Evolutionary conservation across 768 basidiomycete genomes (phyloP), one percentile per base, ranked within the genome.

Genomic region (Termitomyces sp.): DNA sequence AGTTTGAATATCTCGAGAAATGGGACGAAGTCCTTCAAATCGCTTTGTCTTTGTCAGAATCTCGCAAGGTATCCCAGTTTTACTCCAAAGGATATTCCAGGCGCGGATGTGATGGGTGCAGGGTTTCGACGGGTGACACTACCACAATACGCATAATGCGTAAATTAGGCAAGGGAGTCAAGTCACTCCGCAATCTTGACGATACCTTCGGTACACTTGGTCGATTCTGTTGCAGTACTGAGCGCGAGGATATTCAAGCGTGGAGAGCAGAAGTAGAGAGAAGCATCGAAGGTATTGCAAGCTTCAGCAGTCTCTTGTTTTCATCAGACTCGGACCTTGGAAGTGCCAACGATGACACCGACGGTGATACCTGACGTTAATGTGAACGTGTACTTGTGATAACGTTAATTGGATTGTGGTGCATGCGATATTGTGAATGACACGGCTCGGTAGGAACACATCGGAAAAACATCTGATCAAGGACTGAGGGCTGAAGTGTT

Each of bases 1-100:
- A 61, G 60, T 39, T 61, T 39, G 6, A 30, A 22, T 61, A 61
- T 54, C 16, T 34, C 2, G 39, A 54, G 37, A 18, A 53, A 39
- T 61, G 60, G 60, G 45, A 48, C 30, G 11, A 54, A 36, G 39
- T 57, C 15, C 11, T 44, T 8, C 55, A 34, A 7, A 6, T 20
- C 22, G 50, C 60, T 15, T 42, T 54, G 20, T 31, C 22, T 27
- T 49, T 54, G 39, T 54, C 50, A 20, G 13, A 52, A 34, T 11
- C 18, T 27, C 59, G 55, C 22, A 20, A 44, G 1, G 39, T 61
- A 42, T 52, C 49, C 2, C 1, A 45, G 1, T 12, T 4, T 31
- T 0, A 16, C 2, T 9, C 0, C 0, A 4, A 20, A 20, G 6
- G 16, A 37, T 5, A 0, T 13, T 1, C 1, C 7, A 3, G n/a